Conservation (phyloP, 805 yeast genomes). For the Saccharomycopsis selenospora region DNA sequence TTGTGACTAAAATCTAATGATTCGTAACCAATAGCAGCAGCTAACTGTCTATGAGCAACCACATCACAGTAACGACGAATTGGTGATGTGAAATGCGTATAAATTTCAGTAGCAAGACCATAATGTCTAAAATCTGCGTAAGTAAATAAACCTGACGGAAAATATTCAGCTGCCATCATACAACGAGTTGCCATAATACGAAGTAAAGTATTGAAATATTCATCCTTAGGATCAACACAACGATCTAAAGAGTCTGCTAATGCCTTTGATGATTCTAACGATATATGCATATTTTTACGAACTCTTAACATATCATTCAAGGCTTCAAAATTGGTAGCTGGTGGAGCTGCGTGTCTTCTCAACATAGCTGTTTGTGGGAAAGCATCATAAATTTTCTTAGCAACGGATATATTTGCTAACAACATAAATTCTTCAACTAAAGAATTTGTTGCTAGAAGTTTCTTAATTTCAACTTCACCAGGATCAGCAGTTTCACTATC, state of each 20-base stretch:
- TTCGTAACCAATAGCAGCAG: slow-evolving; percentile 97
- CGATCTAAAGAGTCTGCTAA: slow-evolving; percentile 90
- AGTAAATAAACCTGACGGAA: slow-evolving; percentile 82
- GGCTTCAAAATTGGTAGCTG: slow-evolving; percentile 83
- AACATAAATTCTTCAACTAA: slow-evolving; percentile 98
- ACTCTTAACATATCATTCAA: slow-evolving; percentile 83
- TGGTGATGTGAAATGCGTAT: slow-evolving; percentile 98
- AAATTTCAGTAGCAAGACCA: slow-evolving; percentile 94
- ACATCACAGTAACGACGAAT: slow-evolving; percentile 97
- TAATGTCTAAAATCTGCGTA: slow-evolving; percentile 92
- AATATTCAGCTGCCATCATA: slow-evolving; percentile 99
- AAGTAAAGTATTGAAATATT: slow-evolving; percentile 85
- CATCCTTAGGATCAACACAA: slow-evolving; percentile 75
- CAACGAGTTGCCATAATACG: slow-evolving; percentile 98
- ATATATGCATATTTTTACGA: slow-evolving; percentile 66
- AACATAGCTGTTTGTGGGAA: slow-evolving; percentile 98
- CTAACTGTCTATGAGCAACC: slow-evolving; percentile 93
- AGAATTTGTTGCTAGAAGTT: slow-evolving; percentile 84
- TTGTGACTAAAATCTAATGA: slow-evolving; percentile 72
- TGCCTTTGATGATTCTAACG: slow-evolving; percentile 80
- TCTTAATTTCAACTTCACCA: slow-evolving; percentile 86
- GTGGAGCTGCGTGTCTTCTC: slow-evolving; percentile 97
- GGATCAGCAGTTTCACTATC: slow-evolving; percentile 98
- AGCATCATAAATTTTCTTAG: slow-evolving; percentile 82
- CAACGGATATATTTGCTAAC: slow-evolving; percentile 93